Conservation (phyloP, 2,329 filamentous ascomycete species). For the Xylaria sp. region DNA sequence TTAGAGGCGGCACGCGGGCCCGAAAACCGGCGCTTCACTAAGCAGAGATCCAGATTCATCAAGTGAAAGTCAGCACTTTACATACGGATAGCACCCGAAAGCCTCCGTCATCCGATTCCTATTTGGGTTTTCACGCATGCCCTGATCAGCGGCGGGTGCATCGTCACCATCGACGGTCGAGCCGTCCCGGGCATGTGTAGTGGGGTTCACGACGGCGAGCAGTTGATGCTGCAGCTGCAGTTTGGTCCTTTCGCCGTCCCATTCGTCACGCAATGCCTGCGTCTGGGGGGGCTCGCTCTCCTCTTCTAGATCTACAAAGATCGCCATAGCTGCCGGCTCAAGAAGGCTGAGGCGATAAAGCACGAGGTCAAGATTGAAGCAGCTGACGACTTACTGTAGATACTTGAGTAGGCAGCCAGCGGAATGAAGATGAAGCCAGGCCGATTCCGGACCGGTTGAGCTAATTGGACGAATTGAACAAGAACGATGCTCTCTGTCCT, state of each 20-base stretch:
- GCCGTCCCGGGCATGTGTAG: slow-evolving; percentile 1
- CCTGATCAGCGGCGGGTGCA: neutral
- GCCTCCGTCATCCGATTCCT: slow-evolving; percentile 65
- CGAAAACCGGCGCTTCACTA: neutral
- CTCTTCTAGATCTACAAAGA: slow-evolving; percentile 29
- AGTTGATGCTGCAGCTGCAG: slow-evolving; percentile 24
- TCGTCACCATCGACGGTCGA: neutral
- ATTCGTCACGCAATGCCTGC: slow-evolving; percentile 13
- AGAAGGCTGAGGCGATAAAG: neutral
- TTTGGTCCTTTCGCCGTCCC: slow-evolving; percentile 23
- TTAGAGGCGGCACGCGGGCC: neutral
- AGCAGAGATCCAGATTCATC: slow-evolving; percentile 13
- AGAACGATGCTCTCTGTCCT: neutral
- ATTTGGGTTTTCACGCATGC: slow-evolving; percentile 53
- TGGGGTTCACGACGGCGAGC: slow-evolving; percentile 18
- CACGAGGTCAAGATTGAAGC: neutral
- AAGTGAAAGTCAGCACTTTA: slow-evolving; percentile 43
- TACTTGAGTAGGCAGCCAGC: neutral
- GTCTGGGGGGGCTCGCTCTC: slow-evolving; percentile 23
- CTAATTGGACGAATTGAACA: neutral
- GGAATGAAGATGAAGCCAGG: slow-evolving; percentile 5
- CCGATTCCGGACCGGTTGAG: slow-evolving; percentile 16
- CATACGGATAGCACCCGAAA: slow-evolving; percentile 73
- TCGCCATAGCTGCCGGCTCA: slow-evolving; percentile 16
- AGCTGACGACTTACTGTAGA: neutral